These are phyloP conservation scores for Aegilops umbellulata DNA, from an alignment of 176 grass and related monocot genomes.

Conservation along the genomic window DNA sequence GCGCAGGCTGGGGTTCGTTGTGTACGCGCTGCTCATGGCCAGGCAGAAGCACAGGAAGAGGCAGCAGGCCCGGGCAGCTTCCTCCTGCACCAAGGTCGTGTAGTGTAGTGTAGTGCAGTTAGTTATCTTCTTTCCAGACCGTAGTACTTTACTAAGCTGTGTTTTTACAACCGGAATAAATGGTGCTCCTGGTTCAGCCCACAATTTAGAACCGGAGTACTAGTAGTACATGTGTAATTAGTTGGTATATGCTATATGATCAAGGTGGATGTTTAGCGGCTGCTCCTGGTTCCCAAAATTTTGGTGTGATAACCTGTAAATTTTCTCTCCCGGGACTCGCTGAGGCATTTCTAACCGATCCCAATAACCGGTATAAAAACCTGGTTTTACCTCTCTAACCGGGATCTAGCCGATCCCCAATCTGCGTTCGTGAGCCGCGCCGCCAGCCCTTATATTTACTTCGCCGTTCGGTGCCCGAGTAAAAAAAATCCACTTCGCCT, in stretches of 20 bases:
- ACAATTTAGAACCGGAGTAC: no score
- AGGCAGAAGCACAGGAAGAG: conserved; percentile 62
- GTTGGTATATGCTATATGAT: background rate
- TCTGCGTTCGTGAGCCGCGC: no score
- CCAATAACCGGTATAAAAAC: no score
- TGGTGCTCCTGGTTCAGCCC: no score
- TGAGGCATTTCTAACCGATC: no score
- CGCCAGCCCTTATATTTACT: no score
- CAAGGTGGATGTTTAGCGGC: conserved; percentile 26
- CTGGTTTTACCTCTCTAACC: no score
- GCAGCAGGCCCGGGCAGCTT: conserved; percentile 10
- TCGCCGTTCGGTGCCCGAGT: no score
- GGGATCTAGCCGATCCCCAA: no score
- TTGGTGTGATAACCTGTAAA: background rate
- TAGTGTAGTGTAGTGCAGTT: conserved; percentile 34
- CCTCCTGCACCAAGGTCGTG: conserved; percentile 16
- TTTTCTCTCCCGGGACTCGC: background rate
- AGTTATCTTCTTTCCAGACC: no score
- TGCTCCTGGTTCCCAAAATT: background rate
- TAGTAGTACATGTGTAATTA: conserved; percentile 39
- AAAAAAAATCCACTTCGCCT: no score
- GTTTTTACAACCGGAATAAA: conserved; percentile 26
- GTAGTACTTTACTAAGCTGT: background rate
- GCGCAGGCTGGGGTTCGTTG: conserved; percentile 62
- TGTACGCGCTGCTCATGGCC: conserved; percentile 58